Base-by-base conservation (phyloP, 306 rosid genomes). In the Cucurbita pepo region DNA sequence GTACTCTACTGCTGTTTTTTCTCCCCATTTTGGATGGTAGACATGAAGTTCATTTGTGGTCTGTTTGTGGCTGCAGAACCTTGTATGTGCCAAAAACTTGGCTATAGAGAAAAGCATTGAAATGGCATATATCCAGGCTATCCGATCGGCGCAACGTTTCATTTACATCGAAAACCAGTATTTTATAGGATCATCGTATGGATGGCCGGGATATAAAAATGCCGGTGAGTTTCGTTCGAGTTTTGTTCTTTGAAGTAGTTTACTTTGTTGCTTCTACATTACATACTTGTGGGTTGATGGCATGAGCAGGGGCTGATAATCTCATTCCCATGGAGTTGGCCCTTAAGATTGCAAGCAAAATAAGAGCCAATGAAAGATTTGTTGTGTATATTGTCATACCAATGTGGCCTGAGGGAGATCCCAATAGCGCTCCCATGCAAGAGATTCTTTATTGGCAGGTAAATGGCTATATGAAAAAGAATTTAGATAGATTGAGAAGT, bases 371-470 rank as follows among this genome's bases (percentile, higher is more conserved):
- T 12, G 99, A 94, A 85, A 89, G 97, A 84, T 91, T 94, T 83
- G 88, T 91, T 34, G 97, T 94, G 72, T 94, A 91, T 76, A 15
- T 89, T 76, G 79, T 94, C 50, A 16, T 91, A 76, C 97, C 99
- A 18, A 77, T 94, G 97, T 94, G 99, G 99, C 99, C 96, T 38
- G 96, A 94, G 85, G 99, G 99, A 77, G 96, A 89, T 85, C 99
- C 99, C 14, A 88, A 80, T 52, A 18, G 88, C 56, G 90, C 62
- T 52, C 22, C 97, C 36, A 47, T 91, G 96, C 99, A 91, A 86
- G 99, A 94, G 87, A 94, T 94, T 64, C 99, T 94, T 70, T 94
- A 69, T 82, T 94, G 97, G 97, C 99, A 94, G 99, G 99, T 91
- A 83, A 66, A 67, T 43, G 57, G 37, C 64, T 58, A 69, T 77